Percentiles rank a stretch among this genome's conserved stretches.
These are phyloP conservation scores for Solanum chiquidenum DNA, from an alignment of 257 asterid genomes.

Conservation along the genomic window DNA sequence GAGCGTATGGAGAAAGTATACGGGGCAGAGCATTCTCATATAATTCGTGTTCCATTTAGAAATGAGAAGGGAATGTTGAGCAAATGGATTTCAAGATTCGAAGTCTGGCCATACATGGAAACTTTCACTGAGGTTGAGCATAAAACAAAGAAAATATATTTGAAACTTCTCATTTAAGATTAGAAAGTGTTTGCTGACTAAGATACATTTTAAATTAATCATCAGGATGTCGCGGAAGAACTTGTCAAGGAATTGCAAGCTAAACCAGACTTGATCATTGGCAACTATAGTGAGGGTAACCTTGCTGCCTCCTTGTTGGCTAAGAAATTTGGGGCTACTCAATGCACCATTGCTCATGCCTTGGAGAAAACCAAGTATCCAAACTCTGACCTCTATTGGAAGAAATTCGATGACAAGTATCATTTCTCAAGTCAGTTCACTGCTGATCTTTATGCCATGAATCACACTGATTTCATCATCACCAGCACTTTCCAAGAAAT, in stretches of 20 bases:
- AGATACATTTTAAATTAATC: not conserved
- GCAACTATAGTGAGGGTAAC: constrained; percentile 31
- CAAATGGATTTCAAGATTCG: constrained; percentile 30
- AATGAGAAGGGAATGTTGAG: constrained; percentile 22
- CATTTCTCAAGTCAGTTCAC: constrained; percentile 25
- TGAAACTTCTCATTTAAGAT: not conserved
- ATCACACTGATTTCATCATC: constrained; percentile 23
- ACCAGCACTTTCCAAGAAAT: constrained; percentile 19
- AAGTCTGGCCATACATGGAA: constrained; percentile 36
- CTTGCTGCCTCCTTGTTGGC: constrained; percentile 25
- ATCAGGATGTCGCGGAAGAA: constrained; percentile 20
- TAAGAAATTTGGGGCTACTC: constrained; percentile 22
- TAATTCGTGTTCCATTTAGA: constrained; percentile 27
- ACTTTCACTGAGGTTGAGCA: constrained; percentile 21
- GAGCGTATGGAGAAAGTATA: constrained; percentile 25
- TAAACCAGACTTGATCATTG: constrained; percentile 16
- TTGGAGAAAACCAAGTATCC: constrained; percentile 26
- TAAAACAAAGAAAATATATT: not conserved
- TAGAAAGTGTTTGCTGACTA: not conserved
- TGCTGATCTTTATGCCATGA: constrained; percentile 24
- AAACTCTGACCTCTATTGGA: constrained; percentile 20
- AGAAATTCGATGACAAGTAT: constrained; percentile 17
- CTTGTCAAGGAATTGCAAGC: constrained; percentile 17
- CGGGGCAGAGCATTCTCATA: constrained; percentile 20
- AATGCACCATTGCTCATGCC: constrained; percentile 29